Evolutionary conservation across 2,329 filamentous ascomycete genomes (phyloP).

Genomic region (Ophiostoma fasciatum): DNA sequence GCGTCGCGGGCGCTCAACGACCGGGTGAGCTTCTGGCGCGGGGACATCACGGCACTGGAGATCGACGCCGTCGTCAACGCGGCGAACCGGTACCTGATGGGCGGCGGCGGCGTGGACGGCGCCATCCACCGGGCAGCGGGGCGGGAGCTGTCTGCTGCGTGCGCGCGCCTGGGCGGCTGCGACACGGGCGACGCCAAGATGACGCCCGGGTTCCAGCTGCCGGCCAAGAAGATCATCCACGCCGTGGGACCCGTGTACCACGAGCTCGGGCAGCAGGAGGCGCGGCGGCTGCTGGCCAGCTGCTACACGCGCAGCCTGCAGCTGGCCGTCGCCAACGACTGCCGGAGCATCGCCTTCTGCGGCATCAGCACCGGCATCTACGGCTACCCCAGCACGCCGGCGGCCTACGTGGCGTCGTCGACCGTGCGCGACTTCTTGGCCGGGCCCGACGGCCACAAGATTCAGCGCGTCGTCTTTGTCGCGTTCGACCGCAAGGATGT

Average conservation of each 20-base stretch:
- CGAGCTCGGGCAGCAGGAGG: constrained; percentile 21
- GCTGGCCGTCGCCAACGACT: constrained; percentile 51
- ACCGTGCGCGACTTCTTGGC: constrained; percentile 42
- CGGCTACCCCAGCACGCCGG: constrained; percentile 63
- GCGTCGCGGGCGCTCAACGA: constrained; percentile 47
- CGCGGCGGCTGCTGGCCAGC: constrained; percentile 33
- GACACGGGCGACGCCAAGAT: constrained; percentile 68
- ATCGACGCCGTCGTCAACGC: constrained; percentile 87
- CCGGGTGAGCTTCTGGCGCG: constrained; percentile 53
- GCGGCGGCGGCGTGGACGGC: constrained; percentile 82
- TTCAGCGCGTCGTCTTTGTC: constrained; percentile 72
- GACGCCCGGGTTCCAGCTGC: constrained; percentile 61
- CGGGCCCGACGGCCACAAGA: constrained; percentile 26
- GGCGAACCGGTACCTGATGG: constrained; percentile 62
- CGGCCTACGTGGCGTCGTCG: constrained; percentile 55
- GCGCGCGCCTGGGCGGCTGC: constrained; percentile 56
- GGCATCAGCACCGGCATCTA: constrained; percentile 82
- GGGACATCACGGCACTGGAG: constrained; percentile 67
- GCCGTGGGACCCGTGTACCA: constrained; percentile 74
- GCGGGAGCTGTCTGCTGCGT: constrained; percentile 51
- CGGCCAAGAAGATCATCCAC: constrained; percentile 70
- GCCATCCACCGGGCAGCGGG: constrained; percentile 81
- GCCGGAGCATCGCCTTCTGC: constrained; percentile 66
- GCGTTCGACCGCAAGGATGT: constrained; percentile 70
- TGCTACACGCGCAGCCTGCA: constrained; percentile 61